Base-by-base conservation (phyloP, 2,329 filamentous ascomycete species). In the Peltaster fructicola region DNA sequence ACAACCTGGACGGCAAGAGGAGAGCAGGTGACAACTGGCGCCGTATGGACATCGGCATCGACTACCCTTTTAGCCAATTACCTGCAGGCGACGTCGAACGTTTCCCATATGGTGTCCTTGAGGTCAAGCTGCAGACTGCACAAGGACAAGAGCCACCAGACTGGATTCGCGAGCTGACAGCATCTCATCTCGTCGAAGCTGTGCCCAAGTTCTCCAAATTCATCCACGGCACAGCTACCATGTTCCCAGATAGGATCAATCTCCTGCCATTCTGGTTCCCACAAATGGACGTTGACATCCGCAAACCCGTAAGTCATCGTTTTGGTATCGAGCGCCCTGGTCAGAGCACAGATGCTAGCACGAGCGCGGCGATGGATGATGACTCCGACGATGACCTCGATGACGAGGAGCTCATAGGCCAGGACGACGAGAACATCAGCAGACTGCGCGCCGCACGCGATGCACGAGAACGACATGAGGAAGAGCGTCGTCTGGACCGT, bases 141-240 rank as follows among this genome's bases (percentile, higher is more conserved):
- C 72, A 78, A 28, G 88, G 88, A 18, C 84, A 93, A 50, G 82
- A 93, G 45, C 81, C 88, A 8, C 88, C 88, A 0, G 78, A 90
- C 45, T 98, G 88, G 88, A 85, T 98, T 40, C 74, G 82, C 12
- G 81, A 95, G 46, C 65, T 98, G 25, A 91, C 82, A 21, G 67
- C 80, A 8, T 92, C 82, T 34, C 88, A 98, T 55, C 64, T 98
- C 9, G 88, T 98, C 2, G 88, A 98, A 55, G 84, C 88, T n/a
- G 84, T 98, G 3, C 88, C 88, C 33, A 98, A 98, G 48, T 98
- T 95, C 54, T 93, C 82, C 45, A 98, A 98, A 56, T 98, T 95
- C 51, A 95, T 98, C 30, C 88, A 98, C 51, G 88, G 88, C 30
- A 82, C 75, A 2, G 85, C 85, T 7, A 78, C 70, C 7, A 56